Base-by-base conservation (phyloP, 306 rosid genomes). In the Geum urbanum region DNA sequence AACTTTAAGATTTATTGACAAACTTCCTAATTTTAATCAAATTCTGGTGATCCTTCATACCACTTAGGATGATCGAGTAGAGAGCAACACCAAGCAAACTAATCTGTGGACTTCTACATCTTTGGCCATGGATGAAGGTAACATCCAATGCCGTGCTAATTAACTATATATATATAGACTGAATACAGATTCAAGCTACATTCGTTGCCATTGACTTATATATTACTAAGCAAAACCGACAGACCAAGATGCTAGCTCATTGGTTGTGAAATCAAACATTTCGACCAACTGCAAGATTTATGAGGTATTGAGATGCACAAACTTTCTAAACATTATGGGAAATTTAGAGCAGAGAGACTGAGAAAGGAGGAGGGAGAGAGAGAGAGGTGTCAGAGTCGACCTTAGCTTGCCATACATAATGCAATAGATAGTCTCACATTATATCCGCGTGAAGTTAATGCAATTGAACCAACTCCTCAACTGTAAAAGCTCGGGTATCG, bases 381-480 rank as follows among this genome's bases (percentile, higher is more conserved):
- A 9, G 72, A 67, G 72, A 20, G 71, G 64, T 44, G 54, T 50
- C 32, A 63, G 63, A 9, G 77, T 35, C 53, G 71, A 50, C 56
- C 65, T 64, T 54, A 55, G 66, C 71, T 65, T 73, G 41, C 71
- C 77, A 41, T 63, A 50, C 24, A 50, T 67, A 27, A 27, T 49
- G 16, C 62, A 55, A 12, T 47, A 19, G 20, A 54, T 14, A 35
- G 15, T 14, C 62, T 73, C 78, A 78, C 82, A 69, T 73, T 62
- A 68, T 77, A 47, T 82, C 86, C 90, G 96, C 91, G 91, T 89
- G 85, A 76, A 82, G 72, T 91, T 69, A 92, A 88, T 89, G 96
- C 78, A 7, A 62, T 58, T 80, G 63, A 75, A 66, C 88, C 44
- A 83, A 79, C 84, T 51, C 76, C 74, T 68, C 92, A 86, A 85